These are phyloP conservation scores for Pseudocercospora musae DNA, from an alignment of 2,329 filamentous ascomycete genomes.

Conservation along the genomic window DNA sequence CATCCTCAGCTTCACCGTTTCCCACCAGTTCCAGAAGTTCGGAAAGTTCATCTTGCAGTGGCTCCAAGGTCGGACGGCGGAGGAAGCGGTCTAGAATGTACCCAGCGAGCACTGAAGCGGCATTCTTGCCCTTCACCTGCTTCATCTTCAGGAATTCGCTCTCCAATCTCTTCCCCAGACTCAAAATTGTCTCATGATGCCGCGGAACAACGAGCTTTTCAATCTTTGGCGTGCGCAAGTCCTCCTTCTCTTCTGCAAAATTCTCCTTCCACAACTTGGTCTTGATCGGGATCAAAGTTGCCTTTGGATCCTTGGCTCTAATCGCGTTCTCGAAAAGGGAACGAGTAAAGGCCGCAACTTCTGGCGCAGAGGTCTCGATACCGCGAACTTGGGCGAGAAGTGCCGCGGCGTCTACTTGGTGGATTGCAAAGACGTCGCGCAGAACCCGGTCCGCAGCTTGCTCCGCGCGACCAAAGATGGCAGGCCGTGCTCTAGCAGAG, in stretches of 20 bases:
- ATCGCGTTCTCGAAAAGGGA: background rate
- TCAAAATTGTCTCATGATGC: background rate
- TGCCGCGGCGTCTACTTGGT: background rate
- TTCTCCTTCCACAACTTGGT: background rate
- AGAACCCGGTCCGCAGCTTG: constrained; percentile 8
- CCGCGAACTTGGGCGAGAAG: background rate
- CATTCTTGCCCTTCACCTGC: background rate
- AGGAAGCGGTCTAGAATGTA: background rate
- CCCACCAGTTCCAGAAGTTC: background rate
- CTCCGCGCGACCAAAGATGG: constrained; percentile 5
- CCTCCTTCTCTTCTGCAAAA: background rate
- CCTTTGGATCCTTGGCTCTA: background rate
- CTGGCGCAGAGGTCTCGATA: background rate
- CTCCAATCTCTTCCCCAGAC: background rate
- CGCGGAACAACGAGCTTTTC: background rate
- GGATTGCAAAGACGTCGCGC: background rate
- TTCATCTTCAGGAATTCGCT: background rate
- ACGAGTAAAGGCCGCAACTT: background rate
- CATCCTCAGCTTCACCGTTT: background rate
- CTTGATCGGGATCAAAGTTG: background rate
- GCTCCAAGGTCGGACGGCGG: background rate
- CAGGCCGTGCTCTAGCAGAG: background rate
- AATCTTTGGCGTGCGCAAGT: background rate
- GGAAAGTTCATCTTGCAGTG: background rate
- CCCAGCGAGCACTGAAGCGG: background rate